Conservation (phyloP, 2,329 filamentous ascomycete species). For the Xylaria arbuscula region DNA sequence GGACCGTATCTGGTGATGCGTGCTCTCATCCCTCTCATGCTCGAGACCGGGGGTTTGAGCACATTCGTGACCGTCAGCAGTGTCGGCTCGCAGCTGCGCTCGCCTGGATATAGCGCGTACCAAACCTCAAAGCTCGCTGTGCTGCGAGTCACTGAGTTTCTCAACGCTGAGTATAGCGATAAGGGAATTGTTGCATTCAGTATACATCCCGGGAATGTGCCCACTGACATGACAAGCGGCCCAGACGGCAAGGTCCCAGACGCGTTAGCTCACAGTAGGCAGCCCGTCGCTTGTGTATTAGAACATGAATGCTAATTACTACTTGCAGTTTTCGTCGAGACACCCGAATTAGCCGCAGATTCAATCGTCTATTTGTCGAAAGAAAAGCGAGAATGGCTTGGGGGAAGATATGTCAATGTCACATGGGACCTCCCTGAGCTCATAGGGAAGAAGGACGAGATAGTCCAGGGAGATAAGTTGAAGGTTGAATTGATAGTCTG, state of each 20-base stretch:
- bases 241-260: slow-evolving; percentile 16
- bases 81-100: slow-evolving; percentile 52
- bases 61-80: slow-evolving; percentile 58
- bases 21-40: slow-evolving; percentile 58
- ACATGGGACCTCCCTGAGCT: slow-evolving; percentile 55
- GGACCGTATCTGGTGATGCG: slow-evolving; percentile 59
- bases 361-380: slow-evolving; percentile 48
- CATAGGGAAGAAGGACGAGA: slow-evolving; percentile 47
- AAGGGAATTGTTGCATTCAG: slow-evolving; percentile 55
- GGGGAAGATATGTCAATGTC: slow-evolving; percentile 54
- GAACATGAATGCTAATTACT: slow-evolving; percentile 17
- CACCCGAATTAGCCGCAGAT: slow-evolving; percentile 46
- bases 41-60: slow-evolving; percentile 45
- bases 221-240: slow-evolving; percentile 50
- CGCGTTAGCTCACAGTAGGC: slow-evolving; percentile 36
- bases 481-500: slow-evolving; percentile 46
- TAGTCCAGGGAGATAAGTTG: slow-evolving; percentile 46
- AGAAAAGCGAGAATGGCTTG: slow-evolving; percentile 49
- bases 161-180: slow-evolving; percentile 55
- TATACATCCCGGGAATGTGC: slow-evolving; percentile 57
- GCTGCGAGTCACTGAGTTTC: slow-evolving; percentile 58
- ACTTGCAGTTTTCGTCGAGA: slow-evolving; percentile 44
- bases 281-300: neutral
- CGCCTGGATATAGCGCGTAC: slow-evolving; percentile 54
- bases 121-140: slow-evolving; percentile 58